A percentile compares a stretch with the other conserved stretches of the same genome.
Conservation (phyloP, 257 asterid genomes). For the Perilla frutescens region DNA sequence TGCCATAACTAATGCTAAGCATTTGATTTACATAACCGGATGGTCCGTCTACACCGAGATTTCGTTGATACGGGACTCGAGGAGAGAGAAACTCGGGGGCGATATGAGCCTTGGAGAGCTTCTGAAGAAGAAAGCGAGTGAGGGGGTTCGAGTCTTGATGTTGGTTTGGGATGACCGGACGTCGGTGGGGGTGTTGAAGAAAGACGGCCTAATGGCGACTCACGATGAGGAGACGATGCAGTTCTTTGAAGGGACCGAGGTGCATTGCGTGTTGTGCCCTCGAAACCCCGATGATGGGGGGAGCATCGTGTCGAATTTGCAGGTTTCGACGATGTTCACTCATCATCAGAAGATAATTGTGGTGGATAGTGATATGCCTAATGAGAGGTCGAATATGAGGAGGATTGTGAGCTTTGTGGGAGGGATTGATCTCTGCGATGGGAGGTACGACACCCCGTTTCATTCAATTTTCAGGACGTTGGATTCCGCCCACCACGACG, state of each 20-base stretch:
- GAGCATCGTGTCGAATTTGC: slow-evolving; percentile 71
- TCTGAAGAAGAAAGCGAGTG: slow-evolving; percentile 74
- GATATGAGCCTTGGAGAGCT: slow-evolving; percentile 73
- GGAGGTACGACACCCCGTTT: slow-evolving; percentile 80
- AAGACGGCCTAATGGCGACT: slow-evolving; percentile 89
- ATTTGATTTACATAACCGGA: slow-evolving; percentile 84
- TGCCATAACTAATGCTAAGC: slow-evolving; percentile 76
- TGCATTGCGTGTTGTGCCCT: slow-evolving; percentile 77
- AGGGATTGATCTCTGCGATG: slow-evolving; percentile 90
- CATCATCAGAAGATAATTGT: slow-evolving; percentile 85
- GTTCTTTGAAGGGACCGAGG: slow-evolving; percentile 62
- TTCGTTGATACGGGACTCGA: slow-evolving; percentile 66
- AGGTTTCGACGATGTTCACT: slow-evolving; percentile 87
- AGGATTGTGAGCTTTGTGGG: slow-evolving; percentile 88
- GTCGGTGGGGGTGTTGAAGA: slow-evolving; percentile 69
- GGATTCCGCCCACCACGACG: slow-evolving; percentile 84
- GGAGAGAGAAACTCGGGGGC: slow-evolving; percentile 85
- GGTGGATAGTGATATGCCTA: slow-evolving; percentile 69
- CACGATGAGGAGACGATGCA: slow-evolving; percentile 79
- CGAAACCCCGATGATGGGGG: slow-evolving; percentile 87
- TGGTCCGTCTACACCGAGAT: slow-evolving; percentile 91
- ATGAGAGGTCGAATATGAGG: slow-evolving; percentile 47
- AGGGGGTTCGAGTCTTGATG: slow-evolving; percentile 79
- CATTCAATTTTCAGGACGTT: slow-evolving; percentile 83
- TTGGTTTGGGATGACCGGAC: slow-evolving; percentile 94